phyloP scores from a whole-genome alignment of 2,329 filamentous ascomycete species.

The Apiospora pterosperma region DNA sequence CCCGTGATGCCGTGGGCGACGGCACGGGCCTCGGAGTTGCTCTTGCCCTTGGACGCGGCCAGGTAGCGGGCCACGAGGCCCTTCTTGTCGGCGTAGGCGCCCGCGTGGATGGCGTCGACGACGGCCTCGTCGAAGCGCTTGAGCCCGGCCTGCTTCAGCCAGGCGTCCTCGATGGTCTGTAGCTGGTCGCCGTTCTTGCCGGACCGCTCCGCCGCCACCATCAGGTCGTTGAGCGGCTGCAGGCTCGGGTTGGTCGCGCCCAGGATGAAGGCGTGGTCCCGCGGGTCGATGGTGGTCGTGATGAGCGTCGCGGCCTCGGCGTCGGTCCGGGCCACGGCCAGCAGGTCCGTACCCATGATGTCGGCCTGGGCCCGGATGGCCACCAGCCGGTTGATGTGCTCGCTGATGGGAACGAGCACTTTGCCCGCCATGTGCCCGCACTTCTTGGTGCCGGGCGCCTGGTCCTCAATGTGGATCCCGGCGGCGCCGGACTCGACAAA shows the following conservation, averaged over 20 bases:
- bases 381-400: conserved; percentile 97
- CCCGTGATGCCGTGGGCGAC: conserved; percentile 76
- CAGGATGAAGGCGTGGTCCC: conserved; percentile 91
- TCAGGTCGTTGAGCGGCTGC: conserved; percentile 83
- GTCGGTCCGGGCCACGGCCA: conserved; percentile 91
- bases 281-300: conserved; percentile 91
- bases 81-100: conserved; percentile 65
- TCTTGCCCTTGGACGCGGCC: conserved; percentile 72
- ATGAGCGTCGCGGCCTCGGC: conserved; percentile 97
- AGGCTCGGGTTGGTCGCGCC: conserved; percentile 83
- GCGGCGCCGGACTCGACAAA: conserved; percentile 96
- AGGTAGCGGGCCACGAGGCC: conserved; percentile 65
- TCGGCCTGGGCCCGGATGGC: conserved; percentile 97
- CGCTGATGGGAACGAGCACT: conserved; percentile 91
- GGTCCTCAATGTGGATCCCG: conserved; percentile 98
- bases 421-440: conserved; percentile 99
- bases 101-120: conserved; percentile 71
- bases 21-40: conserved; percentile 75
- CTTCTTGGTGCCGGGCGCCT: conserved; percentile 98
- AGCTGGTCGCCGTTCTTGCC: conserved; percentile 80
- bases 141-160: conserved; percentile 74
- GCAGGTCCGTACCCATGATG: conserved; percentile 91
- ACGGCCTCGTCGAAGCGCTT: conserved; percentile 92
- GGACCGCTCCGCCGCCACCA: conserved; percentile 77
- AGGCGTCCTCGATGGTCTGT: conserved; percentile 88